phyloP scores from a whole-genome alignment of 306 rosid species.

The Trifolium repens region DNA sequence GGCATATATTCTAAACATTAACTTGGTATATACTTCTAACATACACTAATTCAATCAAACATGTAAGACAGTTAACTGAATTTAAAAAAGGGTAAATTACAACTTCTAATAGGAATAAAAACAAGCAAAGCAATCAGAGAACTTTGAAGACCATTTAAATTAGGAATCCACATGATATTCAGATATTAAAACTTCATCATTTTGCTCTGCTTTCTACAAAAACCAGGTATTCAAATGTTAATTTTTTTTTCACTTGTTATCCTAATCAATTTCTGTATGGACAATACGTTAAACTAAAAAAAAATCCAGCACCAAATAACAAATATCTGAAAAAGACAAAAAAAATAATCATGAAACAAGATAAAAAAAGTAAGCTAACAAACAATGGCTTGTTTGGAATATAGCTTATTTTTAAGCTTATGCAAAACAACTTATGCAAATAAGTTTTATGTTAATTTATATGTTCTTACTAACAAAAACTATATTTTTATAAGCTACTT shows the following conservation, averaged over 20 bases:
- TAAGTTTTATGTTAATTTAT: too few species aligned
- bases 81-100: not conserved
- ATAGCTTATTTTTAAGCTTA: too few species aligned
- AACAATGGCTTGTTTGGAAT: too few species aligned
- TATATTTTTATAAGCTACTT: too few species aligned
- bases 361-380: not conserved
- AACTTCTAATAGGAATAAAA: not conserved
- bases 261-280: not conserved
- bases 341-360: not conserved
- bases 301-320: not conserved
- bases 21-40: too few species aligned
- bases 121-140: slow-evolving; percentile 51
- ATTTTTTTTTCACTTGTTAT: not conserved
- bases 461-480: too few species aligned
- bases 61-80: too few species aligned
- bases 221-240: not conserved
- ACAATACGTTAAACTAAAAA: not conserved
- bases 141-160: slow-evolving; percentile 50
- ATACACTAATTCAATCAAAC: too few species aligned
- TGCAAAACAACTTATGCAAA: too few species aligned
- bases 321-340: not conserved
- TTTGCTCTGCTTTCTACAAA: slow-evolving; percentile 41
- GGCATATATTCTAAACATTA: too few species aligned
- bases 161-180: slow-evolving; percentile 41
- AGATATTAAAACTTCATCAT: slow-evolving; percentile 45